These are phyloP conservation scores for Lanmaoa pseudosensibilis DNA, from an alignment of 768 basidiomycete species.

Conservation along the genomic window DNA sequence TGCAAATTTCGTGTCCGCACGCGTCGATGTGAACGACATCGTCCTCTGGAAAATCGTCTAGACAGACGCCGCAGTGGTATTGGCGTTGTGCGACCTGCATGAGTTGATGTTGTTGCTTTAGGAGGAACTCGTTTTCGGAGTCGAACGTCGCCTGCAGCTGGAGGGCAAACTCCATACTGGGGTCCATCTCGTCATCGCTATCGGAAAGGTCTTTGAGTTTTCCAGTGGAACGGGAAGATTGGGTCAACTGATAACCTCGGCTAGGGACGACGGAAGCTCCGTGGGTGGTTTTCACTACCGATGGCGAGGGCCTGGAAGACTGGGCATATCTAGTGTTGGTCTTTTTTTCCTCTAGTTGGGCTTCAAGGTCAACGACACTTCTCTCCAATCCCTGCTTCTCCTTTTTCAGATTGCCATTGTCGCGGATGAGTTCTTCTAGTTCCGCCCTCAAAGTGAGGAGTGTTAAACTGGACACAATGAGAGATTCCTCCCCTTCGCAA, in stretches of 20 bases:
- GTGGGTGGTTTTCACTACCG: background rate
- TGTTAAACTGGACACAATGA: conserved; percentile 51
- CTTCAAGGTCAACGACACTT: conserved; percentile 18
- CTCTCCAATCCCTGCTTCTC: conserved; percentile 30
- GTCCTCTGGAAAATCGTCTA: conserved; percentile 48
- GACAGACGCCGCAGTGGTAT: conserved; percentile 58
- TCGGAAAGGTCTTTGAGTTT: background rate
- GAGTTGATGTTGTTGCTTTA: conserved; percentile 34
- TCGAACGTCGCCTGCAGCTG: conserved; percentile 41
- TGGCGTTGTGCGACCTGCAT: conserved; percentile 31
- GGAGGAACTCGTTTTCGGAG: conserved; percentile 39
- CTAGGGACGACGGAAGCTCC: background rate
- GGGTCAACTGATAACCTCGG: background rate
- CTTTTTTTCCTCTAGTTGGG: conserved; percentile 14
- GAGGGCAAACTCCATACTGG: conserved; percentile 24
- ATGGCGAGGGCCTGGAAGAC: conserved; percentile 1
- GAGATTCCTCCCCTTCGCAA: conserved; percentile 26
- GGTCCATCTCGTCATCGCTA: conserved; percentile 5
- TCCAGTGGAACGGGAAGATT: background rate
- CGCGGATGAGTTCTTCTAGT: conserved; percentile 37
- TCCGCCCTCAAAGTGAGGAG: conserved; percentile 45
- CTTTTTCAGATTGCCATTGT: conserved; percentile 24
- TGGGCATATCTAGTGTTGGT: background rate
- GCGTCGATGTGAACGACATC: conserved; percentile 39
- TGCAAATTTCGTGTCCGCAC: conserved; percentile 57